Conservation (phyloP, 257 asterid genomes). For the Forsythia viridissima region DNA sequence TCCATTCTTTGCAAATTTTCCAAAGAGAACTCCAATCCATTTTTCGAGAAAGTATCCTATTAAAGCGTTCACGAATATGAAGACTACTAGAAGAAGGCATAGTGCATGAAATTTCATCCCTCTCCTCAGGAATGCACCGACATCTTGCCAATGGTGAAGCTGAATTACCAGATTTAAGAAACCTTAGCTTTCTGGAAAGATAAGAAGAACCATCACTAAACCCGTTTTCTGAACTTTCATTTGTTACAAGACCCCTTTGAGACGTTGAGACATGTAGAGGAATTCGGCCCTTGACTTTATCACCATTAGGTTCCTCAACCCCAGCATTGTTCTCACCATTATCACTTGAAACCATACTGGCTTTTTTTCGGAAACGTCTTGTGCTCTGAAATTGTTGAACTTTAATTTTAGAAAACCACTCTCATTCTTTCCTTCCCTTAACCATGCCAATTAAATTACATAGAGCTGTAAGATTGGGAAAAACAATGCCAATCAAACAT, state of each 20-base stretch:
- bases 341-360: slow-evolving; percentile 55
- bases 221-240: slow-evolving; percentile 33
- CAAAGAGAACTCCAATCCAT: slow-evolving; percentile 55
- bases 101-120: slow-evolving; percentile 66
- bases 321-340: slow-evolving; percentile 41
- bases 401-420: not conserved
- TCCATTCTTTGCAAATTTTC: slow-evolving; percentile 67
- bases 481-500: slow-evolving; percentile 9
- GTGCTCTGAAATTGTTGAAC: not conserved
- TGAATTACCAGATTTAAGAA: slow-evolving; percentile 54
- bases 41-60: slow-evolving; percentile 50
- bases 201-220: slow-evolving; percentile 27
- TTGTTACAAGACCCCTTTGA: slow-evolving; percentile 52
- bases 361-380: not conserved
- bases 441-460: slow-evolving; percentile 9
- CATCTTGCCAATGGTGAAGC: slow-evolving; percentile 66
- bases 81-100: slow-evolving; percentile 74
- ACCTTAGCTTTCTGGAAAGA: slow-evolving; percentile 40
- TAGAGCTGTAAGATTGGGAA: slow-evolving; percentile 23
- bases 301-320: slow-evolving; percentile 38
- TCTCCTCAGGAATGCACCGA: slow-evolving; percentile 59
- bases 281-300: slow-evolving; percentile 31
- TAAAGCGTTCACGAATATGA: slow-evolving; percentile 64
- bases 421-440: not conserved
- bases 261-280: slow-evolving; percentile 57